Evolutionary conservation across 768 basidiomycete species (phyloP), one percentile per base, ranked within the genome.

Genomic region (Gloeophyllum trabeum): DNA sequence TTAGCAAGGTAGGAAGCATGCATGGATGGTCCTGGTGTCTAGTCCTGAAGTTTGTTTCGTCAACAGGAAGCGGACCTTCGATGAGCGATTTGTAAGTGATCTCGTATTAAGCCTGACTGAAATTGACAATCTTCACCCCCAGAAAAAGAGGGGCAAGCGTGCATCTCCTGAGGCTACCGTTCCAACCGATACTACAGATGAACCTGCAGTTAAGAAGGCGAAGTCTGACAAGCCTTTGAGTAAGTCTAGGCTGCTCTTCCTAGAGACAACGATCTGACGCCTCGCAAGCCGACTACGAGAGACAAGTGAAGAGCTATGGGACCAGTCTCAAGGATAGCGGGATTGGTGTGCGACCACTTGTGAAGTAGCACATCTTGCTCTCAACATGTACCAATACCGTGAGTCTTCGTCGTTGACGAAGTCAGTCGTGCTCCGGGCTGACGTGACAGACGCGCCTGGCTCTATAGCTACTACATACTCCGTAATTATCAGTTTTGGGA

Each of bases 81-180:
- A 74, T 44, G 65, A 67, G 48, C 68, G 79, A 53, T 79, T 79
- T 63, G 76, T 78, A 53, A 54, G 75, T 70, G 4, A 3, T 16
- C 25, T 20, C 26, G 30, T 5, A 34, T 24, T 28, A 3, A 14
- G 14, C 36, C 21, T 35, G 28, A 13, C 6, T 21, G 1, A 22
- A 30, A 44, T 23, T 26, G 24, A 39, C 25, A 14, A 20, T 18
- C 14, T 42, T 34, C 5, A 37, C 22, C 7, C 13, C 20, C 53
- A 79, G 76, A 78, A 70, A 70, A 69, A 61, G 24, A 62, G 76
- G 55, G 71, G 74, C 58, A 79, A 78, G 63, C 75, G 76, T 51
- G 63, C 60, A 53, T 55, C 61, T 47, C 63, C 65, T 58, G 67
- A 66, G 51, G 50, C 58, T 43, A 41, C 65, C 35, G 45, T 51